These are phyloP conservation scores for Yamadazyma philogaea DNA, from an alignment of 805 yeast genomes.

Conservation along the genomic window DNA sequence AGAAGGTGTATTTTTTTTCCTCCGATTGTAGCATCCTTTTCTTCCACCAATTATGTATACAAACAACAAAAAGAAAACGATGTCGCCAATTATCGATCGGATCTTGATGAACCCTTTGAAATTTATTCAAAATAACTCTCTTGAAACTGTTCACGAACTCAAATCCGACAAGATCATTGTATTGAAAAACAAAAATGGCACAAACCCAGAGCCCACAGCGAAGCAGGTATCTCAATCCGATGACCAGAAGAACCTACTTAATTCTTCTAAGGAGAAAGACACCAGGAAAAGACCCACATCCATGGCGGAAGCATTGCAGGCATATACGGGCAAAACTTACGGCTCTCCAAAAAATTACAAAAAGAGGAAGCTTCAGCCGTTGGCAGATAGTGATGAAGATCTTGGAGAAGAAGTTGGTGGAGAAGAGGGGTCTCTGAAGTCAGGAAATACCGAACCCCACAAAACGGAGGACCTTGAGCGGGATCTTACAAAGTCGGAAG, in stretches of 20 bases:
- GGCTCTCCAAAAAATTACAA: constrained; percentile 35
- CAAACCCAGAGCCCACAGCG: background rate
- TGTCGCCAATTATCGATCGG: constrained; percentile 16
- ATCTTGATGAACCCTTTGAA: constrained; percentile 15
- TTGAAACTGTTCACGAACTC: constrained; percentile 13
- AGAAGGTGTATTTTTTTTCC: background rate
- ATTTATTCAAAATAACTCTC: constrained; percentile 15
- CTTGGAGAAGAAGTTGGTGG: constrained; percentile 28
- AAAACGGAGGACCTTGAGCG: background rate
- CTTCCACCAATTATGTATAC: background rate
- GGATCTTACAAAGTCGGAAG: background rate
- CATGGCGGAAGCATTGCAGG: constrained; percentile 58
- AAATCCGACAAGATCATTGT: constrained; percentile 13
- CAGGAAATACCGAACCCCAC: background rate
- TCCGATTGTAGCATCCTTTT: background rate
- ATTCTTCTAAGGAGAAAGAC: background rate
- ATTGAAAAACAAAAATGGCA: constrained; percentile 14
- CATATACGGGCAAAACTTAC: constrained; percentile 54
- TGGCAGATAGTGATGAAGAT: constrained; percentile 22
- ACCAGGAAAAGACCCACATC: constrained; percentile 36
- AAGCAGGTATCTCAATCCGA: background rate
- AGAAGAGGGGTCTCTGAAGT: too few relatives aligned
- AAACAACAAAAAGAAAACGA: constrained; percentile 10
- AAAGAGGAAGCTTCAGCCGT: constrained; percentile 22
- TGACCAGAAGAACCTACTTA: background rate